Evolutionary conservation across 805 yeast species (phyloP).

Genomic region (Wickerhamiella qilinensis): DNA sequence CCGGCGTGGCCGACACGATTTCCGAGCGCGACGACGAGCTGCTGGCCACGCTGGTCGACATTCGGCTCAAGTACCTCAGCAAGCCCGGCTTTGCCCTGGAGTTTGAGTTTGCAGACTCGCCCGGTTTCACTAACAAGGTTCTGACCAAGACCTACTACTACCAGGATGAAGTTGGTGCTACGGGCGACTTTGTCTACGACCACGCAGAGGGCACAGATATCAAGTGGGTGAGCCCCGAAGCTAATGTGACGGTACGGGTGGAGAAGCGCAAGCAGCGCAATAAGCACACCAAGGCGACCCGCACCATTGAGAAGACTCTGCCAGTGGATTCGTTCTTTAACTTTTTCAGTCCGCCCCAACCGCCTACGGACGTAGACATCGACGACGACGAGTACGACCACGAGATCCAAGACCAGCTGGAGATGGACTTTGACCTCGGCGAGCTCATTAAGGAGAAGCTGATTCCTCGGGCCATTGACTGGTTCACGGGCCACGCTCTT

Average conservation of each 20-base stretch:
- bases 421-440: conserved; percentile 86
- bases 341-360: conserved; percentile 86
- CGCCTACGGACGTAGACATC: conserved; percentile 42
- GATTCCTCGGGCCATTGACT: conserved; percentile 91
- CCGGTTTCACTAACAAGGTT: conserved; percentile 54
- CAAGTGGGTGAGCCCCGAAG: conserved; percentile 66
- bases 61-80: conserved; percentile 63
- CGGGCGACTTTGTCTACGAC: conserved; percentile 93
- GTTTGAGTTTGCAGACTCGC: conserved; percentile 65
- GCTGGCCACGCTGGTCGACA: conserved; percentile 46
- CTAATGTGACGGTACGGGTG: conserved; percentile 68
- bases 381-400: conserved; percentile 47
- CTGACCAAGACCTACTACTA: conserved; percentile 82
- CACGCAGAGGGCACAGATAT: conserved; percentile 86
- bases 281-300: conserved; percentile 86
- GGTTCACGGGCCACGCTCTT: conserved; percentile 96
- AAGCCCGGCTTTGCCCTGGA: conserved; percentile 75
- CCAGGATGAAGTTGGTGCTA: conserved; percentile 83
- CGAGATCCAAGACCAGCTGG: conserved; percentile 70
- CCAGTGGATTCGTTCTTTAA: conserved; percentile 93
- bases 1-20: conserved; percentile 65
- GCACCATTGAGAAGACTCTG: conserved; percentile 85
- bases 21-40: conserved; percentile 84
- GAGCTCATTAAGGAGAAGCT: conserved; percentile 92
- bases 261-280: conserved; percentile 97